These are phyloP conservation scores for Cryomyces minteri DNA, from an alignment of 495 filamentous ascomycete genomes.

Conservation along the genomic window DNA sequence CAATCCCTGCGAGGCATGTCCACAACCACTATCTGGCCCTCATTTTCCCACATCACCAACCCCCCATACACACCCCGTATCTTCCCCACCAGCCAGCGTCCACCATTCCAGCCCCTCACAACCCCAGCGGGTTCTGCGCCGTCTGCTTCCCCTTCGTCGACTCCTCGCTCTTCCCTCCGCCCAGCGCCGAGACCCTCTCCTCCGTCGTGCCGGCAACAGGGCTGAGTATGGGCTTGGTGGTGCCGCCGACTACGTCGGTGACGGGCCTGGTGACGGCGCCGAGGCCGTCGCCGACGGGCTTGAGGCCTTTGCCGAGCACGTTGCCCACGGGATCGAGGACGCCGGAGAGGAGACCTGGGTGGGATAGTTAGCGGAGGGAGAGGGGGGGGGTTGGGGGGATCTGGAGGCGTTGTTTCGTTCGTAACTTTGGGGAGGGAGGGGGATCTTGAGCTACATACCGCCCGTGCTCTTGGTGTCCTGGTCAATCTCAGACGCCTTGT, in stretches of 20 bases:
- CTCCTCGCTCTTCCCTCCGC: constrained; percentile 15
- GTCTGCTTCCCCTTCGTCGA: constrained; percentile 14
- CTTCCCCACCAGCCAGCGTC: too few relatives aligned
- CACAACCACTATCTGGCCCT: too few relatives aligned
- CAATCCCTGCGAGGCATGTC: too few relatives aligned
- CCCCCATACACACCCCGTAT: too few relatives aligned
- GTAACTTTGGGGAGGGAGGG: too few relatives aligned
- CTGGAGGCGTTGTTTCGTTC: neutral
- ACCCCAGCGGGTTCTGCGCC: constrained; percentile 15
- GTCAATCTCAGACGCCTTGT: too few relatives aligned
- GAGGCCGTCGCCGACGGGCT: constrained; percentile 2
- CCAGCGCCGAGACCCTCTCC: constrained; percentile 10
- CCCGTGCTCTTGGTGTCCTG: too few relatives aligned
- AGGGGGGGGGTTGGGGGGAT: neutral
- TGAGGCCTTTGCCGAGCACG: constrained; percentile 10
- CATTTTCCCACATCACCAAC: too few relatives aligned
- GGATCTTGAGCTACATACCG: too few relatives aligned
- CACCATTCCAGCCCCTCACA: constrained; percentile 7
- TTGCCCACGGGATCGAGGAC: constrained; percentile 6
- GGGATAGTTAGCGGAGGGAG: neutral
- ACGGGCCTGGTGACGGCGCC: constrained; percentile 6
- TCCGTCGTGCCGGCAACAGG: constrained; percentile 10
- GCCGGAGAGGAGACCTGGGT: constrained; percentile 7
- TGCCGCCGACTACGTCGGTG: constrained; percentile 9
- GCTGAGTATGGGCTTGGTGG: constrained; percentile 10